phyloP scores from a whole-genome alignment of 2,329 filamentous ascomycete species.

The Leptographium lundbergii region DNA sequence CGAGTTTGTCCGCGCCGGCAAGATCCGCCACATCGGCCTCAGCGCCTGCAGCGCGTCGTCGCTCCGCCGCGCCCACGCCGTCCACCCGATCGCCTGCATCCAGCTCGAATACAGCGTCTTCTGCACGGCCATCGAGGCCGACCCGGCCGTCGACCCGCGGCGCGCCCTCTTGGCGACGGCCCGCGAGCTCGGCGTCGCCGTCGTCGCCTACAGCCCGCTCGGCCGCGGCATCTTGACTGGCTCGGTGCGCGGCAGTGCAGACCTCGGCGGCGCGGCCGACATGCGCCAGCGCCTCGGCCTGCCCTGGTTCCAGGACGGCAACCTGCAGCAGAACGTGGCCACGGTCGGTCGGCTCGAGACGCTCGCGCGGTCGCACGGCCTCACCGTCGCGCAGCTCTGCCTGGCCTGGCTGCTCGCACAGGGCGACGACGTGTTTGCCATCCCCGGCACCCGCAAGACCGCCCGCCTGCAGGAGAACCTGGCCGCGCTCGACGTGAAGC shows the following conservation, averaged over 20 bases:
- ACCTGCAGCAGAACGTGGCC: slow-evolving; percentile 3
- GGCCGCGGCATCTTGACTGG: slow-evolving; percentile 46
- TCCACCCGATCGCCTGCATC: slow-evolving; percentile 32
- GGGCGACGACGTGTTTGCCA: slow-evolving; percentile 6
- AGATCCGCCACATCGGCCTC: slow-evolving; percentile 31
- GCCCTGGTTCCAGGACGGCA: slow-evolving; percentile 4
- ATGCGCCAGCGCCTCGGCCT: neutral
- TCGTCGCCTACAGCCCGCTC: slow-evolving; percentile 47
- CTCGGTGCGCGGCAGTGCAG: slow-evolving; percentile 23
- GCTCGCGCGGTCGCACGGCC: neutral
- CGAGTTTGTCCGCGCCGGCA: slow-evolving; percentile 24
- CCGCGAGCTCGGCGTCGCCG: slow-evolving; percentile 34
- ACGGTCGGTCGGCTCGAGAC: neutral
- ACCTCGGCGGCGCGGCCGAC: neutral
- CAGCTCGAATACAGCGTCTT: slow-evolving; percentile 40
- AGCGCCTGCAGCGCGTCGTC: slow-evolving; percentile 29
- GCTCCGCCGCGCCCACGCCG: slow-evolving; percentile 32
- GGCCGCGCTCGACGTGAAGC: slow-evolving; percentile 8
- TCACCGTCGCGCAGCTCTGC: slow-evolving; percentile 1
- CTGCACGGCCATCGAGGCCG: slow-evolving; percentile 30
- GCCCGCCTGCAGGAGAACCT: slow-evolving; percentile 14
- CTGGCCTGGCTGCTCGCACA: slow-evolving; percentile 6
- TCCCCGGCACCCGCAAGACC: slow-evolving; percentile 8
- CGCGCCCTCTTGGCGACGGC: slow-evolving; percentile 21
- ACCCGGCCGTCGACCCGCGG: slow-evolving; percentile 9